phyloP scores from a whole-genome alignment of 805 yeast genomes.

The Hanseniaspora thailandica region DNA sequence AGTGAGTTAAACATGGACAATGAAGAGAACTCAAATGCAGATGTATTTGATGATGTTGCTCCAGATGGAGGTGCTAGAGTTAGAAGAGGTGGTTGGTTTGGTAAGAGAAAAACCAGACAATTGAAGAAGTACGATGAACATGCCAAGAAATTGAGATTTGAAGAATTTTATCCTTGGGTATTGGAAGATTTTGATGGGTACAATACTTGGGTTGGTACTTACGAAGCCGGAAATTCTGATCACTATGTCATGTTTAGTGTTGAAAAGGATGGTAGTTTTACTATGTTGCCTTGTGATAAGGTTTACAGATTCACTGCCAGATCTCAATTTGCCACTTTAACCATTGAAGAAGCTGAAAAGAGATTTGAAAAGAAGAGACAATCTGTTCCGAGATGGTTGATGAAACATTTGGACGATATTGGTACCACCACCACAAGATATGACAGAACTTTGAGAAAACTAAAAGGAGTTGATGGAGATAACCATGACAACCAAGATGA shows the following conservation, averaged over 20 bases:
- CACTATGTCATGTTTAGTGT: conserved; percentile 75
- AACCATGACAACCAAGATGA: conserved; percentile 21
- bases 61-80: conserved; percentile 81
- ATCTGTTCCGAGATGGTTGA: conserved; percentile 82
- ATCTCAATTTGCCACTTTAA: conserved; percentile 83
- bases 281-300: conserved; percentile 89
- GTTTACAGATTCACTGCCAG: conserved; percentile 88
- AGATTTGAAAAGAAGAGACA: conserved; percentile 70
- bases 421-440: conserved; percentile 42
- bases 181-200: conserved; percentile 91
- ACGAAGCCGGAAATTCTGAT: conserved; percentile 80
- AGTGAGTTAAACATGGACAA: conserved; percentile 28
- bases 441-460: conserved; percentile 36
- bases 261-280: conserved; percentile 71
- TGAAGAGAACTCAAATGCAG: conserved; percentile 15
- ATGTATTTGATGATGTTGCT: conserved; percentile 55
- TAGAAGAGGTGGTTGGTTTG: conserved; percentile 43
- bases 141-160: conserved; percentile 76
- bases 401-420: conserved; percentile 72
- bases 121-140: conserved; percentile 69
- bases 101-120: conserved; percentile 68
- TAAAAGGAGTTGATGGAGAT: conserved; percentile 38
- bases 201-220: conserved; percentile 90
- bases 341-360: conserved; percentile 92
- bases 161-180: conserved; percentile 97